Percentiles rank a stretch among this genome's conserved stretches.
Conservation (phyloP, 2,329 filamentous ascomycete species). For the Penicillium sp. region DNA sequence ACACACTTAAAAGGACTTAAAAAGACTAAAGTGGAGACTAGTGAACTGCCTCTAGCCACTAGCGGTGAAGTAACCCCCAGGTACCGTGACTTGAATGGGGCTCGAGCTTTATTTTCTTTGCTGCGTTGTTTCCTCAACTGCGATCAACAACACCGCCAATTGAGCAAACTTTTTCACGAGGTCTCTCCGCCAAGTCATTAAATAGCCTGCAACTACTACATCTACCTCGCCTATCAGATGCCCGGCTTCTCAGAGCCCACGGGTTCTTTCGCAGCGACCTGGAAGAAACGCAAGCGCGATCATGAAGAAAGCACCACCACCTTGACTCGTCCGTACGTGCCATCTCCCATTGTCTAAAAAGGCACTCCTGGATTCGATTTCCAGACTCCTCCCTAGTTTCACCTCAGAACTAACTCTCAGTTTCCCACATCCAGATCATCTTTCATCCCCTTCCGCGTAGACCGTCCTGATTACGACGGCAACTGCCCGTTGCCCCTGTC, state of each 20-base stretch:
- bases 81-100: conserved; percentile 13
- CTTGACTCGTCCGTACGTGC: conserved; percentile 27
- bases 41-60: conserved; percentile 3
- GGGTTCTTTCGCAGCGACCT: conserved; percentile 21
- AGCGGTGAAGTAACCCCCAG: conserved; percentile 7
- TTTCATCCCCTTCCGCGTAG: conserved; percentile 23
- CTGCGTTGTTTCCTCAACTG: conserved; percentile 12
- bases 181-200: background rate
- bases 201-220: conserved; percentile 11
- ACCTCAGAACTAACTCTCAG: background rate
- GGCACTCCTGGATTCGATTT: background rate
- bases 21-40: conserved; percentile 1
- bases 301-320: conserved; percentile 24
- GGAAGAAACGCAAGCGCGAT: conserved; percentile 32
- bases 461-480: conserved; percentile 18
- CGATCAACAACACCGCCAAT: conserved; percentile 1
- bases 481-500: conserved; percentile 19
- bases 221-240: conserved; percentile 15
- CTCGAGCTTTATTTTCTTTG: conserved; percentile 14
- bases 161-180: background rate
- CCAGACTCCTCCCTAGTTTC: background rate
- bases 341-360: background rate
- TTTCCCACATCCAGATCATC: conserved; percentile 15
- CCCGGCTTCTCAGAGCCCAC: conserved; percentile 25
- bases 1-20: background rate